These are phyloP conservation scores for Plasmopara viticola DNA, from an alignment of 352 stramenopile genomes.

Conservation along the genomic window DNA sequence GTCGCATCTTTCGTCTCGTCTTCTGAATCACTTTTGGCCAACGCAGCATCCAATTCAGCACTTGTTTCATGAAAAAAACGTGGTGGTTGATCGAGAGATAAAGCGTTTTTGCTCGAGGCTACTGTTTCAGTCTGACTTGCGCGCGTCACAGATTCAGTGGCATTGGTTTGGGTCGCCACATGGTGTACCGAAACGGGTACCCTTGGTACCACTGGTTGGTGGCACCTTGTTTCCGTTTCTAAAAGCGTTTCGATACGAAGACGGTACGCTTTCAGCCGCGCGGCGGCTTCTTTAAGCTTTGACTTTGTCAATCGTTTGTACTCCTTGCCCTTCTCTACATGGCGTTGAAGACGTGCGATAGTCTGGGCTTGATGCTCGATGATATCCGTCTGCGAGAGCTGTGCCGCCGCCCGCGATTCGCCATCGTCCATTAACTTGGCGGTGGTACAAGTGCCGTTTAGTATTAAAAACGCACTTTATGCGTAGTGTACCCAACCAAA, in stretches of 20 bases:
- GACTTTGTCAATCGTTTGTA: slow-evolving; percentile 56
- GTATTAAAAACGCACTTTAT: no score
- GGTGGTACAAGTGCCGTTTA: no score
- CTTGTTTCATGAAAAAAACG: slow-evolving; percentile 11
- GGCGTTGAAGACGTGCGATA: slow-evolving; percentile 42
- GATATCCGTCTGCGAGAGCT: slow-evolving; percentile 64
- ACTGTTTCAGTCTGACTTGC: slow-evolving; percentile 18
- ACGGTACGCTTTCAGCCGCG: slow-evolving; percentile 53
- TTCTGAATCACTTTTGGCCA: slow-evolving; percentile 30
- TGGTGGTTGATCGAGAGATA: no score
- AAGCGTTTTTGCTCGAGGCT: background rate
- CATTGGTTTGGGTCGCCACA: slow-evolving; percentile 14
- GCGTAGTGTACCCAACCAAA: no score
- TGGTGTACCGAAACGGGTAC: background rate
- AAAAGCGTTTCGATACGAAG: slow-evolving; percentile 47
- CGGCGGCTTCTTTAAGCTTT: slow-evolving; percentile 62
- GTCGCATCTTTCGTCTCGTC: slow-evolving; percentile 8
- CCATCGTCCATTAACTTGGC: slow-evolving; percentile 15
- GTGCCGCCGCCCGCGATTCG: slow-evolving; percentile 19
- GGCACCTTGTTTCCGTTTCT: slow-evolving; percentile 22
- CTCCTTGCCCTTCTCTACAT: slow-evolving; percentile 30
- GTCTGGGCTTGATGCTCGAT: slow-evolving; percentile 57
- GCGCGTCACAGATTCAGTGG: slow-evolving; percentile 1
- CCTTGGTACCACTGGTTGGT: slow-evolving; percentile 13
- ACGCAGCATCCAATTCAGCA: slow-evolving; percentile 30